These are phyloP conservation scores for Rhizopus arrhizus DNA, from an alignment of 371 early-diverging fungal genomes.

Conservation along the genomic window DNA sequence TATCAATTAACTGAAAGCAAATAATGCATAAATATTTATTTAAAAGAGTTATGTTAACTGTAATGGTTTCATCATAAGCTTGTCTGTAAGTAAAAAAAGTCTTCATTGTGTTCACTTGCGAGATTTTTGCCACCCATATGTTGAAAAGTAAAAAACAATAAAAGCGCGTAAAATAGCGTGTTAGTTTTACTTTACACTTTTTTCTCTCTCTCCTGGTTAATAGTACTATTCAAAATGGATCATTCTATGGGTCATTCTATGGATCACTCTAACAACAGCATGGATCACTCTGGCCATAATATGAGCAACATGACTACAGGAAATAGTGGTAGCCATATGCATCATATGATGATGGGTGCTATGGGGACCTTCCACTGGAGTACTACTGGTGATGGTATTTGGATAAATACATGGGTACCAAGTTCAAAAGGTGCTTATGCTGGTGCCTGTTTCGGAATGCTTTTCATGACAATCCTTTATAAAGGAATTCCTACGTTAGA, in stretches of 20 bases:
- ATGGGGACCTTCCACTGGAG: conserved; percentile 57
- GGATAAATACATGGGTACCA: conserved; percentile 48
- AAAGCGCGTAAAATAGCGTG: background rate
- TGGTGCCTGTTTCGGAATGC: conserved; percentile 60
- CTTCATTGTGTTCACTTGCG: background rate
- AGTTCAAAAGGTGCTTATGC: conserved; percentile 56
- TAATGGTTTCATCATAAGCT: background rate
- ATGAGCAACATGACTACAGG: conserved; percentile 25
- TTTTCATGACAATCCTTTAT: conserved; percentile 53
- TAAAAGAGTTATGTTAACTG: background rate
- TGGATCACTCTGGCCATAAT: conserved; percentile 27
- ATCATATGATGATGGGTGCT: conserved; percentile 20
- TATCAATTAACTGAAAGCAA: background rate
- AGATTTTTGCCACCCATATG: conserved; percentile 1
- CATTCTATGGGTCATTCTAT: background rate
- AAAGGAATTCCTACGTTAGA: conserved; percentile 56
- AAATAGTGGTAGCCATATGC: background rate
- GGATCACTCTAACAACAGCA: background rate
- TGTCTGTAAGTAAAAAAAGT: background rate
- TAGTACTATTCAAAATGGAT: too few relatives aligned
- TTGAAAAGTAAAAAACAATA: background rate
- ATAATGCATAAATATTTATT: too few relatives aligned
- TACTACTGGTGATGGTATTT: conserved; percentile 41
- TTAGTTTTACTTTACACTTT: background rate
- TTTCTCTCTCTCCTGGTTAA: background rate